Evolutionary conservation across 225 moss, liverwort and hornwort genomes (phyloP).

Genomic region (Straminergon stramineum): DNA sequence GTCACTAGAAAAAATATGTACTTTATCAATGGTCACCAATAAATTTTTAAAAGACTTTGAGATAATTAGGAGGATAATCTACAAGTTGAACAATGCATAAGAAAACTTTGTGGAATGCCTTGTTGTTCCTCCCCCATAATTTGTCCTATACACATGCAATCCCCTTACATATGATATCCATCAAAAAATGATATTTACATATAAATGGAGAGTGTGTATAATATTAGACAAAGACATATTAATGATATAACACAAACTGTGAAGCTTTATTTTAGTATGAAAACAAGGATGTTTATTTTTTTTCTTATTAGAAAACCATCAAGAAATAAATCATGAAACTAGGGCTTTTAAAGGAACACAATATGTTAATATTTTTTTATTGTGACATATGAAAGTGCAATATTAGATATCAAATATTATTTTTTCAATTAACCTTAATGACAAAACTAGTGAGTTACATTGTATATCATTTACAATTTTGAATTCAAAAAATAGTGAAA

Average conservation of each 20-base stretch:
- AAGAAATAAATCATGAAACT: not conserved
- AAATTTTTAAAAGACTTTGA: not conserved
- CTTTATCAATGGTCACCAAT: not conserved
- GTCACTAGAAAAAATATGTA: not conserved
- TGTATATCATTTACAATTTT: not conserved
- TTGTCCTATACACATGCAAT: fast-evolving
- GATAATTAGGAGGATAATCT: not conserved
- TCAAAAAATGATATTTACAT: not conserved
- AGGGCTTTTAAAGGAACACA: not conserved
- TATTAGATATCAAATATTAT: not conserved
- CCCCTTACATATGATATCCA: not conserved
- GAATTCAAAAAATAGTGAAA: not conserved
- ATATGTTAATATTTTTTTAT: not conserved
- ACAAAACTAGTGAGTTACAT: not conserved
- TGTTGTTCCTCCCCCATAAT: fast-evolving
- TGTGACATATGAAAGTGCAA: not conserved
- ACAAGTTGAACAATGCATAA: no score
- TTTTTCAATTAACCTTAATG: not conserved
- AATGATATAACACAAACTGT: not conserved
- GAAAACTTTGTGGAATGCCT: not conserved
- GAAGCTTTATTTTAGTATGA: not conserved
- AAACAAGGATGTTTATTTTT: not conserved
- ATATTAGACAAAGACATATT: not conserved
- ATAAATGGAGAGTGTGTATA: not conserved
- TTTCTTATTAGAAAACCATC: not conserved